Base-by-base conservation (phyloP, 2,329 filamentous ascomycete species). In the Boeremia exigua region DNA sequence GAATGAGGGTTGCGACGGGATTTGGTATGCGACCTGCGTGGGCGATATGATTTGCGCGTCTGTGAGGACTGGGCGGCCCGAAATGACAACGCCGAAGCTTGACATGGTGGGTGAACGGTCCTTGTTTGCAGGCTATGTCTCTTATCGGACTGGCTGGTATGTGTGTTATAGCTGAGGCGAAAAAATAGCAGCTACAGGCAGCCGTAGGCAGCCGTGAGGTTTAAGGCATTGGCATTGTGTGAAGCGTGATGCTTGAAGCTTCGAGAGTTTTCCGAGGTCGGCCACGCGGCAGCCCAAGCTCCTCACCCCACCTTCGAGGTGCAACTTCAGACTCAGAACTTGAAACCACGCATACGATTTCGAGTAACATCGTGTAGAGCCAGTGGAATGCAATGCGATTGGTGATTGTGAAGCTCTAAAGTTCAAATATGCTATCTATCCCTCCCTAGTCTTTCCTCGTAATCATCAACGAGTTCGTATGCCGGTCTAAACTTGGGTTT, bases 1-100 rank as follows among this genome's bases (percentile, higher is more conserved):
- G 74, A 89, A 87, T 5, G 80, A 67, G 1, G 86, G 83, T 25
- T 74, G 68, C 6, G 84, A 74, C 14, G 89, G 87, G 74, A 95
- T 92, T 47, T 86, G 78, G 75, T 88, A 87, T 47, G 85, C 83
- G 73, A 86, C 87, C 73, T 88, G 86, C 2, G 84, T 85, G 38
- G 82, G 77, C 56, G 84, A 83, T 50, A 84, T 77, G 28, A 79
- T 81, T 66, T 78, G 75, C 30, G 85, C 81, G 59, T 85, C 79
- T 39, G 84, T 84, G 58, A 87, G 79, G 61, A 86, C 81, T 7
- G 85, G 85, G 23, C 85, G 80, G 56, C 84, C 83, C 37, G 85
- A 84, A 53, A 87, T 77, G 64, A 87, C 81, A 63, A 87, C 79
- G 65, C 83, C 85, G 70, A 87, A 87, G 9, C 63, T 60, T n/a